Percentiles rank a stretch among this genome's conserved stretches.
Evolutionary conservation across 2,329 filamentous ascomycete species (phyloP).

Genomic region (Ophiostoma triangulosporum): DNA sequence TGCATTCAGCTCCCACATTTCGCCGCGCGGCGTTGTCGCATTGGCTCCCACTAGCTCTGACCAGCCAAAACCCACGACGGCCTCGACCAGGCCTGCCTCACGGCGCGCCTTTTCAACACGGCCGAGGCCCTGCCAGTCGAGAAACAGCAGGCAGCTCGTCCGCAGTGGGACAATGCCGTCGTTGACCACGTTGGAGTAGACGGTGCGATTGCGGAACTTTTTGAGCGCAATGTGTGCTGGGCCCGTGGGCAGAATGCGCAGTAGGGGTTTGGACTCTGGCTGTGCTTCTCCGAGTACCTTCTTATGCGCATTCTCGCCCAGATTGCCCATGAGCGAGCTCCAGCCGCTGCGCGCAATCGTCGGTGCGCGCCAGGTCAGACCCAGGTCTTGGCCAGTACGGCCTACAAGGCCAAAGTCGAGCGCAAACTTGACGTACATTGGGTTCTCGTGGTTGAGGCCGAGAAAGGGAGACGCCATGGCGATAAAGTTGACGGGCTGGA

Average conservation of each 20-base stretch:
- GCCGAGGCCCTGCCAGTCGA: slow-evolving; percentile 90
- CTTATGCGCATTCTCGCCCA: slow-evolving; percentile 54
- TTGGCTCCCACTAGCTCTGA: slow-evolving; percentile 74
- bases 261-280: slow-evolving; percentile 73
- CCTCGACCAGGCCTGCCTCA: slow-evolving; percentile 85
- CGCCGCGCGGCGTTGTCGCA: slow-evolving; percentile 32
- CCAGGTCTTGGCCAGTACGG: slow-evolving; percentile 89
- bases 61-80: slow-evolving; percentile 88
- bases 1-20: slow-evolving; percentile 28
- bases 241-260: slow-evolving; percentile 80
- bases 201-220: slow-evolving; percentile 78
- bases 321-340: slow-evolving; percentile 73
- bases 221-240: slow-evolving; percentile 77
- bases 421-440: slow-evolving; percentile 92
- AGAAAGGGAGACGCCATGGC: slow-evolving; percentile 76
- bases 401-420: slow-evolving; percentile 92
- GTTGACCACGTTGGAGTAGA: slow-evolving; percentile 96
- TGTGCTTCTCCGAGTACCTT: slow-evolving; percentile 44
- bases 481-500: slow-evolving; percentile 83
- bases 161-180: slow-evolving; percentile 91
- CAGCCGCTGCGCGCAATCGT: slow-evolving; percentile 75
- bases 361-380: slow-evolving; percentile 84
- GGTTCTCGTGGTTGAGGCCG: slow-evolving; percentile 92
- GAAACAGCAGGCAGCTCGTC: slow-evolving; percentile 88
- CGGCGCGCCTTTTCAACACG: slow-evolving; percentile 87